These are phyloP conservation scores for Pseudonitzschia pungens DNA, from an alignment of 108 stramenopile genomes.

Conservation along the genomic window DNA sequence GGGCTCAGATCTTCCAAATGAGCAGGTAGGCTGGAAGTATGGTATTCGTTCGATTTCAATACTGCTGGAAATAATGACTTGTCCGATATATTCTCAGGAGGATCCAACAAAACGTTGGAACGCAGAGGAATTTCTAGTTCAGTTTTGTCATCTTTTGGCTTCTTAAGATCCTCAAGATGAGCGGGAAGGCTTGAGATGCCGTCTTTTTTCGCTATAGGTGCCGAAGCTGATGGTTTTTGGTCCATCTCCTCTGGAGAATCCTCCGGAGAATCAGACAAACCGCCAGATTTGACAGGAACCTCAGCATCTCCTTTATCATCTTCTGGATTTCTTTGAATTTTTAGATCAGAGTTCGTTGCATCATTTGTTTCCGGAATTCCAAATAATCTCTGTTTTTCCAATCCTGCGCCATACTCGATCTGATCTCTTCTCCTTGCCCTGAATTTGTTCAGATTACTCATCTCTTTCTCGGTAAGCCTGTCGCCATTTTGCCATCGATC, in stretches of 20 bases:
- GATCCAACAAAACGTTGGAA: not conserved
- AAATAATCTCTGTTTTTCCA: not conserved
- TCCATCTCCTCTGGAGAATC: no score
- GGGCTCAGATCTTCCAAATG: not conserved
- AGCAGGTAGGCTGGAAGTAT: not conserved
- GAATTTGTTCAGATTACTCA: slow-evolving; percentile 19
- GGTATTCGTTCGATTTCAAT: not conserved
- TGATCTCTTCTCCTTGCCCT: slow-evolving; percentile 1
- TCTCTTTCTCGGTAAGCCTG: slow-evolving; percentile 7
- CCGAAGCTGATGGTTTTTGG: not conserved
- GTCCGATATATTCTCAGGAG: not conserved
- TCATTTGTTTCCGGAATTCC: no score
- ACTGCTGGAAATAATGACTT: no score
- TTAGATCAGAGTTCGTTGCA: no score
- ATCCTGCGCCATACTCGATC: not conserved
- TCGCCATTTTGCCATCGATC: slow-evolving; percentile 35
- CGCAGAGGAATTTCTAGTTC: not conserved
- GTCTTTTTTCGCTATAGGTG: not conserved
- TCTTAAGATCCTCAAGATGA: not conserved
- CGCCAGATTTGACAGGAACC: no score
- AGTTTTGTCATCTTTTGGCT: not conserved
- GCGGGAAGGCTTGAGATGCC: not conserved
- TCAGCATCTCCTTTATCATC: no score
- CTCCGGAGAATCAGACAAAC: no score
- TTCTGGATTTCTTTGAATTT: no score